Evolutionary conservation across 306 rosid genomes (phyloP).

Genomic region (Crataegus laevigata): DNA sequence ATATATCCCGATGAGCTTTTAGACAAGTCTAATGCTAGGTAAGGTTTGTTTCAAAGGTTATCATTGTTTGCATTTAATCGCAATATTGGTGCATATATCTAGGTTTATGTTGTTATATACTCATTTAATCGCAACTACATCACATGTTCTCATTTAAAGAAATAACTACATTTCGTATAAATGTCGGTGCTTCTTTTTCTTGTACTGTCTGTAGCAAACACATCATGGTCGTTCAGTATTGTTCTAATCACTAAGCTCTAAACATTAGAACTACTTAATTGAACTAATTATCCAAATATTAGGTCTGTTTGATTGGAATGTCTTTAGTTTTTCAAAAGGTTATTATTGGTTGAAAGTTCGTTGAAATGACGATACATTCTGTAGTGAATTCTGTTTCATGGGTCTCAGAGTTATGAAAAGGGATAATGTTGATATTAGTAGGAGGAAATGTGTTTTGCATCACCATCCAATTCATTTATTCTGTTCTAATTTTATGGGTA

Average conservation of each 20-base stretch:
- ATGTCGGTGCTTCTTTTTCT: neutral
- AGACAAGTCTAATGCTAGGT: conserved; percentile 82
- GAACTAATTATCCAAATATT: neutral
- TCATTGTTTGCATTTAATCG: neutral
- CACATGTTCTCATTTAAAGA: neutral
- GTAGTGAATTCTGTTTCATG: neutral
- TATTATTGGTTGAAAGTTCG: neutral
- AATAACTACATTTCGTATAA: neutral
- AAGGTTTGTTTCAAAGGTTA: neutral
- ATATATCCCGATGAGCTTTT: conserved; percentile 79
- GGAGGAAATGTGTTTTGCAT: neutral
- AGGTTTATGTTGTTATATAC: neutral
- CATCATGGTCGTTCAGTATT: neutral
- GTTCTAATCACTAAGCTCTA: neutral
- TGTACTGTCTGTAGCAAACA: neutral
- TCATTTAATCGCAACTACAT: neutral
- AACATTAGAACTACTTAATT: neutral
- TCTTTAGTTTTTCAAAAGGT: neutral
- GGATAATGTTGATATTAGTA: neutral
- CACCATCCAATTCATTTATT: neutral
- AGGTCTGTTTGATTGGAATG: neutral
- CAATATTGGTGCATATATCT: neutral
- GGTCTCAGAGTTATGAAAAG: neutral
- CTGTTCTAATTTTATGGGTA: neutral
- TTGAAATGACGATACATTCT: neutral